Evolutionary conservation across 2,329 filamentous ascomycete species (phyloP).

Genomic region (Ampelomyces quisqualis): DNA sequence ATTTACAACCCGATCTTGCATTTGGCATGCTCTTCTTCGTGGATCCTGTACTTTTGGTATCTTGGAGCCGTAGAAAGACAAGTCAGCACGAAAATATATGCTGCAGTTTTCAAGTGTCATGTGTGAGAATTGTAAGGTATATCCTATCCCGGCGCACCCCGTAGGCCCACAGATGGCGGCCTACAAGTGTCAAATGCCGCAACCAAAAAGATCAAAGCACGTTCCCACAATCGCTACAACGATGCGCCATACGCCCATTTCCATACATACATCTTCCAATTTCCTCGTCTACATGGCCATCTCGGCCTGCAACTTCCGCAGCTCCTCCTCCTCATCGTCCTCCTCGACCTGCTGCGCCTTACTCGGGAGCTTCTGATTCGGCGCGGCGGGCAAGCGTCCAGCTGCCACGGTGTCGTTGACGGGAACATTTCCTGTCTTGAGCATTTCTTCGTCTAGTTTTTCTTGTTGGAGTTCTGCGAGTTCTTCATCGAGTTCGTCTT

Average conservation of each 20-base stretch:
- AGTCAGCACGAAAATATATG: too few species aligned
- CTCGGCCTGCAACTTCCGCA: constrained; percentile 89
- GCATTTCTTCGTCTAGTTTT: constrained; percentile 88
- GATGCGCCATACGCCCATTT: constrained; percentile 1
- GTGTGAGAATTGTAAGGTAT: constrained; percentile 4
- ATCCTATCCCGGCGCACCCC: neutral
- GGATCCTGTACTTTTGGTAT: too few species aligned
- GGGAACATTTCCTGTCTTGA: constrained; percentile 82
- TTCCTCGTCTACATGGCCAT: constrained; percentile 76
- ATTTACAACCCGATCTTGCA: too few species aligned
- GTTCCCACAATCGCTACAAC: neutral
- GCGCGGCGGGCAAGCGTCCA: constrained; percentile 72
- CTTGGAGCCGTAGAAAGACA: too few species aligned
- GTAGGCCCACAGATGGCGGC: too few species aligned
- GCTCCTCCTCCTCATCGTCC: constrained; percentile 94
- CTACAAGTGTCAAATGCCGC: neutral
- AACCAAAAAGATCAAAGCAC: neutral
- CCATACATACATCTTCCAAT: neutral
- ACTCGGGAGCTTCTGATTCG: constrained; percentile 60
- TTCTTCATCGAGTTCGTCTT: constrained; percentile 81
- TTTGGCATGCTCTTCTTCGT: too few species aligned
- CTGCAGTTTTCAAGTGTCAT: neutral
- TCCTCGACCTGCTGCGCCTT: constrained; percentile 59
- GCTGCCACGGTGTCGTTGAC: constrained; percentile 67
- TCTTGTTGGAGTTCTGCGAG: constrained; percentile 87